Percentiles rank a stretch among this genome's conserved stretches.
phyloP scores from a whole-genome alignment of 176 grass and related monocot genomes.

The Aegilops bicornis region DNA sequence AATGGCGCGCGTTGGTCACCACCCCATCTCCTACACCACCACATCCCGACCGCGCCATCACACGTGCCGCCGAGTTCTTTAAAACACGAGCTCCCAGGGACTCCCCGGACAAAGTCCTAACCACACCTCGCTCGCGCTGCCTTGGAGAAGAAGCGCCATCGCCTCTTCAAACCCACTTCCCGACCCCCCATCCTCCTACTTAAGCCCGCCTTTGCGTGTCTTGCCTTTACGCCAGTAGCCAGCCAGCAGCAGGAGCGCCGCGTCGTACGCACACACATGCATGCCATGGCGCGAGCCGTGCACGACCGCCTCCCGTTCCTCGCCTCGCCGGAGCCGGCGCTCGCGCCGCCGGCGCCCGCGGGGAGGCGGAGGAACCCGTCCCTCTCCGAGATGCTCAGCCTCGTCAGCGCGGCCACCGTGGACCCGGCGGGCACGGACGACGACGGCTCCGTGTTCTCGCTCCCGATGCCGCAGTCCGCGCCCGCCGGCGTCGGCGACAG shows the following conservation, averaged over 20 bases:
- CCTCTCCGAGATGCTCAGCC: slow-evolving; percentile 68
- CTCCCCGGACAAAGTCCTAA: slow-evolving; percentile 36
- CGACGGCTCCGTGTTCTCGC: slow-evolving; percentile 19
- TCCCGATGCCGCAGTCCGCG: neutral
- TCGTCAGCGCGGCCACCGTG: slow-evolving; percentile 57
- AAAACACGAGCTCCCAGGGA: slow-evolving; percentile 42
- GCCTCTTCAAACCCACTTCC: slow-evolving; percentile 14
- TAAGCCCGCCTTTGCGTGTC: neutral
- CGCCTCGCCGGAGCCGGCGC: slow-evolving; percentile 20
- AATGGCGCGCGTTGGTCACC: slow-evolving; percentile 56
- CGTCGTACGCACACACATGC: neutral
- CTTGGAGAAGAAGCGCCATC: slow-evolving; percentile 31
- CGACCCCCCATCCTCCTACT: neutral
- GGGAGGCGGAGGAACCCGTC: slow-evolving; percentile 39
- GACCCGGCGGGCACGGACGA: slow-evolving; percentile 28
- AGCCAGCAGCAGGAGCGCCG: neutral
- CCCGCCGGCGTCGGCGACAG: neutral
- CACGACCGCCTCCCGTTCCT: slow-evolving; percentile 42
- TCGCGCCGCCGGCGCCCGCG: neutral
- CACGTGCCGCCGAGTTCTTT: slow-evolving; percentile 18
- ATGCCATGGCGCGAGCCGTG: slow-evolving; percentile 49
- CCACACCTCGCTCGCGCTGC: slow-evolving; percentile 12
- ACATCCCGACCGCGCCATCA: neutral
- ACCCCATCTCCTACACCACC: slow-evolving; percentile 33
- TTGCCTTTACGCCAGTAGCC: neutral